These are phyloP conservation scores for Xylaria sp. DNA, from an alignment of 2,329 filamentous ascomycete genomes.

Conservation along the genomic window DNA sequence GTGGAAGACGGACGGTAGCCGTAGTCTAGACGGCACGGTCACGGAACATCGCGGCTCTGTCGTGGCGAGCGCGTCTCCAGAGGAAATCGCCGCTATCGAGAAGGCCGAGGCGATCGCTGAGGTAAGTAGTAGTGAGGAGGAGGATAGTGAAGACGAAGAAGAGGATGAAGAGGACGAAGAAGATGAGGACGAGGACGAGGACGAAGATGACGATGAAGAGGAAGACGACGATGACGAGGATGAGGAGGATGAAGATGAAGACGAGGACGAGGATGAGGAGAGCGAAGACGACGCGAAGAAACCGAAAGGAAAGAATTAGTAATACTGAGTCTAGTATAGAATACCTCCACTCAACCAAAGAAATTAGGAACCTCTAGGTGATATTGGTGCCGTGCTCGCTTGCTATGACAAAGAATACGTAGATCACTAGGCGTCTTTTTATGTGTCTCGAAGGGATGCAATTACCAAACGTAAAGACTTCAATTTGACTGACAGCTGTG, in stretches of 20 bases:
- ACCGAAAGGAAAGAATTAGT: slow-evolving; percentile 40
- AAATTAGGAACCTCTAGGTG: background rate
- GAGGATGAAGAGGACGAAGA: slow-evolving; percentile 48
- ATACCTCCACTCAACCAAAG: background rate
- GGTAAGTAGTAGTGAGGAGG: slow-evolving; percentile 47
- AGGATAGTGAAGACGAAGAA: slow-evolving; percentile 45
- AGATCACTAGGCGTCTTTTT: background rate
- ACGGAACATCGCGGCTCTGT: slow-evolving; percentile 48
- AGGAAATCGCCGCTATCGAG: slow-evolving; percentile 56
- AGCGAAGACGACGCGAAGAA: slow-evolving; percentile 36
- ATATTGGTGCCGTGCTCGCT: background rate
- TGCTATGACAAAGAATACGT: background rate
- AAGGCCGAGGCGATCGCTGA: slow-evolving; percentile 56
- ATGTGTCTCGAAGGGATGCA: background rate
- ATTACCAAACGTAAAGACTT: too few species aligned
- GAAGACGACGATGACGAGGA: slow-evolving; percentile 43
- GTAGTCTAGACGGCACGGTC: slow-evolving; percentile 11
- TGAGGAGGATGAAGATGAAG: slow-evolving; percentile 45
- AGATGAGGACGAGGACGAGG: slow-evolving; percentile 43
- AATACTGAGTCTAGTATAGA: slow-evolving; percentile 36
- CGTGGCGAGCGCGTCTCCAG: slow-evolving; percentile 50
- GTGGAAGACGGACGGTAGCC: slow-evolving; percentile 53
- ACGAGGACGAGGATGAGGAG: slow-evolving; percentile 43
- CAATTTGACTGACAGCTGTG: too few species aligned
- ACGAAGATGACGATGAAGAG: slow-evolving; percentile 36